Conservation (phyloP, 2,329 filamentous ascomycete genomes). For the Colletotrichum incanum region DNA sequence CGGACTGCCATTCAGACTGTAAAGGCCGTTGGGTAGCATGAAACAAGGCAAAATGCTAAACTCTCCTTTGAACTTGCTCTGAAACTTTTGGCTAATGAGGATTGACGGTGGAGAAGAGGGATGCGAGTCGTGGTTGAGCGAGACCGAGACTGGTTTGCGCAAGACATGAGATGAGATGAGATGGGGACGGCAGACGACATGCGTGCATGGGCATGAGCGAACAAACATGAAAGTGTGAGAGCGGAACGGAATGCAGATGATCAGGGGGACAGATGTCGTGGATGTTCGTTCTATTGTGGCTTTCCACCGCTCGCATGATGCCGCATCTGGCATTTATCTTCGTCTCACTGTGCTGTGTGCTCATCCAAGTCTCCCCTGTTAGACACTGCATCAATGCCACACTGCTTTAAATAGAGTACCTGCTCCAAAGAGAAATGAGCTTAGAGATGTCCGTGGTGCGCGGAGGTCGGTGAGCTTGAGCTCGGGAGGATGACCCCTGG, state of each 20-base stretch:
- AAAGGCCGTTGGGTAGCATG: slow-evolving; percentile 34
- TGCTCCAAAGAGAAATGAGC: not conserved
- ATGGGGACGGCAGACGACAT: slow-evolving; percentile 12
- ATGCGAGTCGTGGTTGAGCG: slow-evolving; percentile 24
- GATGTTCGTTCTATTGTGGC: not conserved
- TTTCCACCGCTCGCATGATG: not conserved
- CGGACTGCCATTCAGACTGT: slow-evolving; percentile 7
- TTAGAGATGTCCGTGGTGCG: not conserved
- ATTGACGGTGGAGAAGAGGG: not conserved
- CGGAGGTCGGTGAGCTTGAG: slow-evolving; percentile 24
- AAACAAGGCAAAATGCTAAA: slow-evolving; percentile 36
- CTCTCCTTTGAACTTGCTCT: slow-evolving; percentile 28
- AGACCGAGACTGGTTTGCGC: slow-evolving; percentile 22
- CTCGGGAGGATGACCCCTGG: slow-evolving; percentile 35
- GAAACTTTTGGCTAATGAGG: slow-evolving; percentile 30
- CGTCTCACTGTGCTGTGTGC: not conserved
- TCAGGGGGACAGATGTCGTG: not conserved
- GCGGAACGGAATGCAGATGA: not conserved
- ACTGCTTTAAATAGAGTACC: not conserved
- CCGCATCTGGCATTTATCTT: not conserved
- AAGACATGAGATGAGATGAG: slow-evolving; percentile 36
- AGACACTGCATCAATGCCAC: not conserved
- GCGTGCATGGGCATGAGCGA: slow-evolving; percentile 17
- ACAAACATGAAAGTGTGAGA: not conserved
- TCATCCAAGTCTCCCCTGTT: not conserved